Percentiles rank a stretch among this genome's conserved stretches.
Conservation (phyloP, 176 grass and related monocot species). For the Oryza longistaminata region DNA sequence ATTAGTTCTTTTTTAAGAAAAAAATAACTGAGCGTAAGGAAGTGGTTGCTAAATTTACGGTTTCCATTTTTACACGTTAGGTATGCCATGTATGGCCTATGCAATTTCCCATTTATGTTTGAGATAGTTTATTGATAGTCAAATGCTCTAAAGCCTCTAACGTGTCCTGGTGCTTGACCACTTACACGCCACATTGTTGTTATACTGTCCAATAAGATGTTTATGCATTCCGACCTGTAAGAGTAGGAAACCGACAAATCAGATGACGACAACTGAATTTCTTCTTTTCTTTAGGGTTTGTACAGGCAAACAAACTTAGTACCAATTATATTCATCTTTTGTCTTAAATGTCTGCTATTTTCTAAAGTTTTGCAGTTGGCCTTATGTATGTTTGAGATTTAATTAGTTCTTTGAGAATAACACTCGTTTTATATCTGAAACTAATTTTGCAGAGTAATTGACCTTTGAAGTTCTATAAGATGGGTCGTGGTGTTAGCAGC, state of each 20-base stretch:
- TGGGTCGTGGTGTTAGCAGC: constrained; percentile 65
- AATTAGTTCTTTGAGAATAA: not conserved
- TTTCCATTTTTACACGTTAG: not conserved
- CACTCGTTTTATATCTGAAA: constrained; percentile 5
- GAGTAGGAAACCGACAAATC: not conserved
- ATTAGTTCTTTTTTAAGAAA: not conserved
- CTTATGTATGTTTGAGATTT: not conserved
- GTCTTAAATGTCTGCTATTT: constrained; percentile 5
- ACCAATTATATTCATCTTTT: not conserved
- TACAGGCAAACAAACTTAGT: not conserved
- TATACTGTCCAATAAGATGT: not conserved
- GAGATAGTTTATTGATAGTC: not conserved
- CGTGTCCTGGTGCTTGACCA: not conserved
- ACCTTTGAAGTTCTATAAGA: constrained; percentile 23
- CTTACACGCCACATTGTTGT: not conserved
- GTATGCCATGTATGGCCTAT: not conserved
- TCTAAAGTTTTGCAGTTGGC: not conserved
- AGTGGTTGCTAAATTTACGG: not conserved
- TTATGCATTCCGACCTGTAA: not conserved
- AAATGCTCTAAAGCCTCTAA: not conserved
- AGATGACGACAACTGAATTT: constrained; percentile 4
- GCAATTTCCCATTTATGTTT: not conserved
- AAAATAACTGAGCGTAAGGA: not conserved
- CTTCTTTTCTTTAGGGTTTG: not conserved
- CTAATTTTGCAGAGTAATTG: constrained; percentile 27